Evolutionary conservation across 2,329 filamentous ascomycete species (phyloP).

Genomic region (Botrytis sinoallii): DNA sequence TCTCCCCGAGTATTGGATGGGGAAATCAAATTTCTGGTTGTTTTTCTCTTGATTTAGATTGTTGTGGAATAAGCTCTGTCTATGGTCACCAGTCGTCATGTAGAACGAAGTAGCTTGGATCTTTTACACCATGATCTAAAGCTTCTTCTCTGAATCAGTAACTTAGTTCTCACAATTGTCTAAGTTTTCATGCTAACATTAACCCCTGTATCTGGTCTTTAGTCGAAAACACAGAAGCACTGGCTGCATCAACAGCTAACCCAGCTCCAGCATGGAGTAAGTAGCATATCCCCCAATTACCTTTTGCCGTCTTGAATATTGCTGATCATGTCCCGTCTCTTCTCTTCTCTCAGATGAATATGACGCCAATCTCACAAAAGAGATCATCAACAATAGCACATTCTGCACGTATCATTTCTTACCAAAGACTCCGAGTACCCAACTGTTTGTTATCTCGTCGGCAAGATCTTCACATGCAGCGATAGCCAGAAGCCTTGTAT

Average conservation of each 20-base stretch:
- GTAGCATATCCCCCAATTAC: neutral
- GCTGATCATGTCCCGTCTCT: neutral
- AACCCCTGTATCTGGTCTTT: neutral
- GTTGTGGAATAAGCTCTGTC: neutral
- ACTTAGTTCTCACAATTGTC: neutral
- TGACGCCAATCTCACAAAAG: neutral
- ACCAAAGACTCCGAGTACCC: conserved; percentile 1
- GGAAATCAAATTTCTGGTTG: neutral
- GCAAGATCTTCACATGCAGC: neutral
- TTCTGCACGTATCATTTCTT: neutral
- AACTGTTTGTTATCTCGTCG: neutral
- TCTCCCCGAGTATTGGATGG: neutral
- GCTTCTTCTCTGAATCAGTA: neutral
- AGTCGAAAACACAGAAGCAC: neutral
- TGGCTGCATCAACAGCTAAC: neutral
- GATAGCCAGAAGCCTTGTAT: neutral
- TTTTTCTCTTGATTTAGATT: neutral
- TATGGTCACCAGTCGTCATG: neutral
- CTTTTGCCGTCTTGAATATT: neutral
- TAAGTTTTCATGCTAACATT: neutral
- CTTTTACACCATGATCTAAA: too few species aligned
- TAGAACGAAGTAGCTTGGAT: neutral
- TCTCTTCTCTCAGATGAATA: neutral
- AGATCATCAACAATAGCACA: conserved; percentile 4
- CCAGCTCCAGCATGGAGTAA: neutral